Conservation (phyloP, 345 rosid species). For the Hibiscus syriacus region DNA sequence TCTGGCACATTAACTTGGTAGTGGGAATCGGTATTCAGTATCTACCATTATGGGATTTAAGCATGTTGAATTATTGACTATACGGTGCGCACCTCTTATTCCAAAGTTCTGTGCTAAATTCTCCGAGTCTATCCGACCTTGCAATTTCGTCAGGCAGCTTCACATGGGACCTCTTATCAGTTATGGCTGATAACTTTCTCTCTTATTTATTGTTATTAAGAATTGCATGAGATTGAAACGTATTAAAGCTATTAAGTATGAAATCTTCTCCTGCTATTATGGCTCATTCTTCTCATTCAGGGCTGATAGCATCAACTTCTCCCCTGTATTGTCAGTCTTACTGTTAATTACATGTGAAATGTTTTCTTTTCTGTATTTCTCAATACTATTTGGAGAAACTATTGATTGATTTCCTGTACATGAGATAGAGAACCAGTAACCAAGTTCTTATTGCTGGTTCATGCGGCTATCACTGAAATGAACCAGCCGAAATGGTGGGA, state of each 20-base stretch:
- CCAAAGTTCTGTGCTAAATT: background rate
- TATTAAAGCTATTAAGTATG: background rate
- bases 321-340: background rate
- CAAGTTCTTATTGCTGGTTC: conserved; percentile 35
- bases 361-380: background rate
- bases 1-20: background rate
- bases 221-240: background rate
- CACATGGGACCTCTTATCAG: background rate
- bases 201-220: background rate
- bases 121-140: background rate
- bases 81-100: background rate
- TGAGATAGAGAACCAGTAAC: background rate
- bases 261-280: too few relatives aligned
- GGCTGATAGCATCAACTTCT: background rate
- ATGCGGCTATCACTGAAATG: conserved; percentile 57
- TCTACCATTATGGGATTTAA: background rate
- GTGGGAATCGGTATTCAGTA: background rate
- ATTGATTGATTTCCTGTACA: background rate
- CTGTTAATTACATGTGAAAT: background rate
- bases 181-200: background rate
- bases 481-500: conserved; percentile 97
- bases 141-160: background rate
- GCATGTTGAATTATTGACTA: background rate
- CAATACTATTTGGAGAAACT: background rate
- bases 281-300: background rate